Percentiles rank a stretch among this genome's conserved stretches.
Evolutionary conservation across 306 rosid genomes (phyloP).

Genomic region (Delonix regia): DNA sequence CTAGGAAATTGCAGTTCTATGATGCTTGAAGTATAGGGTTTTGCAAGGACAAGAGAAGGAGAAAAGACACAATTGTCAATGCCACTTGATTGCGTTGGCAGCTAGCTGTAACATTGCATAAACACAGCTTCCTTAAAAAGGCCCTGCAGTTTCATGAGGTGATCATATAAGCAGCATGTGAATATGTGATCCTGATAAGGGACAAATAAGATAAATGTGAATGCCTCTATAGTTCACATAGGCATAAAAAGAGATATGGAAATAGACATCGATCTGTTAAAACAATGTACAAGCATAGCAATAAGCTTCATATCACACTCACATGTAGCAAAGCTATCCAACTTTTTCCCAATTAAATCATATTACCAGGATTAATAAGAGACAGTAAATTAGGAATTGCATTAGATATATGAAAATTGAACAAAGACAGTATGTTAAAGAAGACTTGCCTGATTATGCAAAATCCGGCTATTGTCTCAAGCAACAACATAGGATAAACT

Average conservation of each 20-base stretch:
- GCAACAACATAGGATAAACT: no score
- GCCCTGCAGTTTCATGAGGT: neutral
- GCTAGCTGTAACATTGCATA: neutral
- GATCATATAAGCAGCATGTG: neutral
- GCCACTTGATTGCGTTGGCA: neutral
- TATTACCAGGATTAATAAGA: neutral
- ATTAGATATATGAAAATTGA: neutral
- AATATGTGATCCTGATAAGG: neutral
- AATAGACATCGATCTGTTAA: neutral
- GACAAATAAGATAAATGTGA: neutral
- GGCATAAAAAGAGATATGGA: neutral
- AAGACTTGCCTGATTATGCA: neutral
- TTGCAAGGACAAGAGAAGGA: neutral
- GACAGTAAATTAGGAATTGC: neutral
- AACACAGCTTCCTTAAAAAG: neutral
- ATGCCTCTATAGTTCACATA: neutral
- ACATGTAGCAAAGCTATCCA: neutral
- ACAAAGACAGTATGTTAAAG: neutral
- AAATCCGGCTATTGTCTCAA: neutral
- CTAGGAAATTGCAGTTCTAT: constrained; percentile 7
- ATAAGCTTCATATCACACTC: neutral
- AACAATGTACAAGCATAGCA: neutral
- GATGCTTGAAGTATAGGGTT: constrained; percentile 30
- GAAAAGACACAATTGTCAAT: neutral
- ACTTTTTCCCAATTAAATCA: neutral